phyloP scores from a whole-genome alignment of 176 grass and related monocot genomes.

The Neostapfia colusana region DNA sequence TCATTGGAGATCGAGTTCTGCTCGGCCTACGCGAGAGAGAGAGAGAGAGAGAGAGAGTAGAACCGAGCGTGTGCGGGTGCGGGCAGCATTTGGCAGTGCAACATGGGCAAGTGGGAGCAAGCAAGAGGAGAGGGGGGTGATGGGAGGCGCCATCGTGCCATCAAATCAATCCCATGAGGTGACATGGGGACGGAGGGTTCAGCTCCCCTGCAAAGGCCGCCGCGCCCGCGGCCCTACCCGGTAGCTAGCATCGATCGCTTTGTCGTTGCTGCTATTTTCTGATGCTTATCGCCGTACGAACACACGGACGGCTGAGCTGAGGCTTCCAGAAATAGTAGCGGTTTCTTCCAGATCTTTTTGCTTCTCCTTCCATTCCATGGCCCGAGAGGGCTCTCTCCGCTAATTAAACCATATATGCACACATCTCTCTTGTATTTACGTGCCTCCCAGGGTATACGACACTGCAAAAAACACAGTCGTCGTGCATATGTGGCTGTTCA shows the following conservation, averaged over 20 bases:
- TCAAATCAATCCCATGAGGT: slow-evolving; percentile 13
- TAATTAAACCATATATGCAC: too few species aligned
- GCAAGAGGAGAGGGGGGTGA: not conserved
- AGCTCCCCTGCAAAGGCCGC: slow-evolving; percentile 39
- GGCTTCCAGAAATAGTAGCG: too few species aligned
- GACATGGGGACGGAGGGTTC: slow-evolving; percentile 34
- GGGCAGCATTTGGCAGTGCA: slow-evolving; percentile 18
- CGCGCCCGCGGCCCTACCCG: not conserved
- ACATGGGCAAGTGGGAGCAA: slow-evolving; percentile 46
- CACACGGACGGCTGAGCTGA: slow-evolving; percentile 17
- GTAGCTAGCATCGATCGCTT: slow-evolving; percentile 1
- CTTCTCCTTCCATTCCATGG: too few species aligned
- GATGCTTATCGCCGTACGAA: slow-evolving; percentile 32
- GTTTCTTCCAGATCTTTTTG: not conserved
- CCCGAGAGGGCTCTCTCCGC: too few species aligned
- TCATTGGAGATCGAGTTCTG: too few species aligned
- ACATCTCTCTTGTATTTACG: too few species aligned
- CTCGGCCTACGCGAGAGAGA: too few species aligned
- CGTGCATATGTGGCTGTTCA: too few species aligned
- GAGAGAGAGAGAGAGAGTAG: too few species aligned
- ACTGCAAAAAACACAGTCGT: too few species aligned
- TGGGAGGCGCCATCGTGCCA: slow-evolving; percentile 18
- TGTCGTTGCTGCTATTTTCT: slow-evolving; percentile 46
- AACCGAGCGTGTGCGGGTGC: slow-evolving; percentile 11
- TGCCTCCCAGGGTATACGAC: too few species aligned